phyloP scores from a whole-genome alignment of 75 land plant species.

The Sequoiadendron giganteum region DNA sequence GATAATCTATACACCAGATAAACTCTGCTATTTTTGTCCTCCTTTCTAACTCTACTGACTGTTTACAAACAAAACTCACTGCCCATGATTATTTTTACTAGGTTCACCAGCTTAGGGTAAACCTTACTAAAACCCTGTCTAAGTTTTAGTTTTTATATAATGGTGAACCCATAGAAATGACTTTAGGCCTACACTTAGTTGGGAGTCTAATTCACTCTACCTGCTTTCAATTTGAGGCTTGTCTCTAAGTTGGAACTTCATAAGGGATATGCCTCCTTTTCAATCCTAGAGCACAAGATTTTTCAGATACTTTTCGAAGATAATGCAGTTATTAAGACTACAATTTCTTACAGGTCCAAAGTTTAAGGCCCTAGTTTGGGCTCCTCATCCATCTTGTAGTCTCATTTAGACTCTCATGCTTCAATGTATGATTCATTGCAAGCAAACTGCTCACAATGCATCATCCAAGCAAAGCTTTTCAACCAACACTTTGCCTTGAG shows the following conservation, averaged over 20 bases:
- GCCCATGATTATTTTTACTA: not conserved
- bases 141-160: not conserved
- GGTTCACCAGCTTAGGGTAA: not conserved
- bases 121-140: not conserved
- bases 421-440: not conserved
- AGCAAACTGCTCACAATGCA: not conserved
- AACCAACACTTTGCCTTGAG: not conserved
- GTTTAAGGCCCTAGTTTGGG: not conserved
- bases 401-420: not conserved
- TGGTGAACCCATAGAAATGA: not conserved
- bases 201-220: not conserved
- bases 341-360: not conserved
- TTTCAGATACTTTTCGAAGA: not conserved
- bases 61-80: not conserved
- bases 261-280: not conserved
- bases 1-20: not conserved
- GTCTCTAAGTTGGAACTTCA: not conserved
- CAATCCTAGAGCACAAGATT: not conserved
- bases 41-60: not conserved
- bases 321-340: not conserved
- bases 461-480: not conserved
- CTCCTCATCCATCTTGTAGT: not conserved
- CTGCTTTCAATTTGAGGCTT: not conserved
- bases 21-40: not conserved
- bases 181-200: not conserved